Conservation (phyloP, 2,329 filamentous ascomycete genomes). For the Verruconis gallopava region DNA sequence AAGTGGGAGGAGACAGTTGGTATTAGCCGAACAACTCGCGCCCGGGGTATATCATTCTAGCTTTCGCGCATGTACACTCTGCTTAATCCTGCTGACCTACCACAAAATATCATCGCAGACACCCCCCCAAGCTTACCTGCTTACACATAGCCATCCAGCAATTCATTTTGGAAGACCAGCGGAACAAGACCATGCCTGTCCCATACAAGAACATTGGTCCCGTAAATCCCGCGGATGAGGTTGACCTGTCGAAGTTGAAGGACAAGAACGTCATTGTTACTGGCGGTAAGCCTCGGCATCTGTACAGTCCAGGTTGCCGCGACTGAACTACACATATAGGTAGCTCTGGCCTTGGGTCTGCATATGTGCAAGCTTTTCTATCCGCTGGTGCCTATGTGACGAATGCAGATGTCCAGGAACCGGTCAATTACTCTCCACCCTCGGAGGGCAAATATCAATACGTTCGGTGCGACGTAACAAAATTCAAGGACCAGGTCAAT, state of each 20-base stretch:
- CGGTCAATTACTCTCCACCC: not conserved
- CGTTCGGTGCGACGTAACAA: conserved; percentile 30
- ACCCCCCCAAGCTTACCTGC: too few species aligned
- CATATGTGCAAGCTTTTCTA: conserved; percentile 8
- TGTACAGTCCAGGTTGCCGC: not conserved
- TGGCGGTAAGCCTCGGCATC: conserved; percentile 1
- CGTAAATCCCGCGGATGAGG: conserved; percentile 1
- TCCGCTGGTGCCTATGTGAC: conserved; percentile 7
- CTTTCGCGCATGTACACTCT: too few species aligned
- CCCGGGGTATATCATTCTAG: too few species aligned
- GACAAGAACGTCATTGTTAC: conserved; percentile 6
- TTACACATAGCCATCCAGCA: too few species aligned
- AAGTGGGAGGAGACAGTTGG: too few species aligned
- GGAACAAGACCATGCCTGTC: not conserved
- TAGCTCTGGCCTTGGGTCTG: conserved; percentile 9
- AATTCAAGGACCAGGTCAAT: conserved; percentile 30
- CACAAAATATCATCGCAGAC: too few species aligned
- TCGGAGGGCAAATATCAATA: conserved; percentile 16
- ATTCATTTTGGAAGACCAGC: too few species aligned
- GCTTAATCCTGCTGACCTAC: too few species aligned
- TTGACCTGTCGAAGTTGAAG: conserved; percentile 3
- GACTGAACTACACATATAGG: conserved; percentile 2
- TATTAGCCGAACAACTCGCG: too few species aligned
- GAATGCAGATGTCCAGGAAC: conserved; percentile 7
- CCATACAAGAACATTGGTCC: conserved; percentile 1